Percentiles rank a stretch among this genome's conserved stretches.
phyloP scores from a whole-genome alignment of 2,329 filamentous ascomycete species.

The Elsinoe arachidis region DNA sequence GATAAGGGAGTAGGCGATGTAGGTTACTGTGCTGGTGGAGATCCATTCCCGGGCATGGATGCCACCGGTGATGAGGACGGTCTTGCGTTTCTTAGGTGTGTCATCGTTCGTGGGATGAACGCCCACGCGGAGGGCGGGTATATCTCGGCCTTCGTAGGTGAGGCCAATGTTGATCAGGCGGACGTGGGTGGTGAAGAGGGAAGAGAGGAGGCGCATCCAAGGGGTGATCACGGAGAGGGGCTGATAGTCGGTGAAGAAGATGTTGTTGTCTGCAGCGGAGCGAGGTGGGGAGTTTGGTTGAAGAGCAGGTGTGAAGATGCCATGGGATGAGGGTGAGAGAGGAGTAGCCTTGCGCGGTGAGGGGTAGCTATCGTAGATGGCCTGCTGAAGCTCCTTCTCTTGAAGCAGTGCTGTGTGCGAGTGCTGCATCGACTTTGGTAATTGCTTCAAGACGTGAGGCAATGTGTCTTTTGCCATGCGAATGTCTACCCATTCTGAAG shows the following conservation, averaged over 20 bases:
- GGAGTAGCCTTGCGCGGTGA: slow-evolving; percentile 24
- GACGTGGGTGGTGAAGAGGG: slow-evolving; percentile 80
- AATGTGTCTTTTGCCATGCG: slow-evolving; percentile 64
- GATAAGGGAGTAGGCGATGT: slow-evolving; percentile 80
- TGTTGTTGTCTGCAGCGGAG: slow-evolving; percentile 46
- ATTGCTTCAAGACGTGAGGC: slow-evolving; percentile 64
- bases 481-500: slow-evolving; percentile 74
- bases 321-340: slow-evolving; percentile 3
- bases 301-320: slow-evolving; percentile 22
- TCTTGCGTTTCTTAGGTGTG: slow-evolving; percentile 51
- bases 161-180: slow-evolving; percentile 66
- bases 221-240: slow-evolving; percentile 73
- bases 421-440: slow-evolving; percentile 64
- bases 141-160: slow-evolving; percentile 81
- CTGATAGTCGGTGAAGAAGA: slow-evolving; percentile 92
- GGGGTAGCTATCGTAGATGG: slow-evolving; percentile 69
- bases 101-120: slow-evolving; percentile 44
- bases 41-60: slow-evolving; percentile 97
- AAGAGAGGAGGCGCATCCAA: slow-evolving; percentile 85
- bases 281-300: slow-evolving; percentile 26
- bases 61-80: slow-evolving; percentile 73
- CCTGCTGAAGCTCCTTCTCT: slow-evolving; percentile 59
- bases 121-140: slow-evolving; percentile 71
- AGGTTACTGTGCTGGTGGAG: slow-evolving; percentile 81
- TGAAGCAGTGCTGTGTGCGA: slow-evolving; percentile 69